phyloP scores from a whole-genome alignment of 805 yeast species.

The Wickerhamia fluorescens region DNA sequence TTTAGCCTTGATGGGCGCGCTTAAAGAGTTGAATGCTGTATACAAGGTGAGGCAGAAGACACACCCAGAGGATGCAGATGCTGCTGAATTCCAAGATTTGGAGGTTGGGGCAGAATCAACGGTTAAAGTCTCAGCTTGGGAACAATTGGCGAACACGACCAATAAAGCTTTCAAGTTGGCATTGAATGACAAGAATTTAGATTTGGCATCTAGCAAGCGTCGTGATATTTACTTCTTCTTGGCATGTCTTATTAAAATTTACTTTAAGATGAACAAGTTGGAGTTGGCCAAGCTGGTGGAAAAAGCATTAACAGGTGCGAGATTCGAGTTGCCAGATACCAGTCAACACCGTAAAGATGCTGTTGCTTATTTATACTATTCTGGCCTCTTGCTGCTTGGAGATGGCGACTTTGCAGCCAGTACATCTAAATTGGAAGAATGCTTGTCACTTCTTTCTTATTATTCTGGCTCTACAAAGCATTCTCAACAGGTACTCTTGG shows the following conservation, averaged over 20 bases:
- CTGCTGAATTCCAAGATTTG: conserved; percentile 11
- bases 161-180: conserved; percentile 73
- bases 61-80: conserved; percentile 16
- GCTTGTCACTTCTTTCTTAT: conserved; percentile 32
- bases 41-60: conserved; percentile 28
- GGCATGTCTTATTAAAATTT: conserved; percentile 60
- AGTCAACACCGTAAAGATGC: conserved; percentile 42
- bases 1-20: conserved; percentile 32
- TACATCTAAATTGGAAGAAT: conserved; percentile 43
- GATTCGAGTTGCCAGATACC: conserved; percentile 45
- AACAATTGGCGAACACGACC: conserved; percentile 54
- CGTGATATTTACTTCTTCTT: conserved; percentile 64
- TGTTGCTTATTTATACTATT: conserved; percentile 59
- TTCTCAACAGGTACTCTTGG: conserved; percentile 43
- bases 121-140: conserved; percentile 25
- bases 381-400: conserved; percentile 60
- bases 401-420: conserved; percentile 53
- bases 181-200: conserved; percentile 68
- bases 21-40: conserved; percentile 35
- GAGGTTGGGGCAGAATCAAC: conserved; percentile 10
- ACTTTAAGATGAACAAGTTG: conserved; percentile 56
- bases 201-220: conserved; percentile 42
- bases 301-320: conserved; percentile 55
- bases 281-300: conserved; percentile 72
- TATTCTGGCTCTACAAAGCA: conserved; percentile 18